Evolutionary conservation across 2,329 filamentous ascomycete species (phyloP).

Genomic region (Cytospora piceicola): DNA sequence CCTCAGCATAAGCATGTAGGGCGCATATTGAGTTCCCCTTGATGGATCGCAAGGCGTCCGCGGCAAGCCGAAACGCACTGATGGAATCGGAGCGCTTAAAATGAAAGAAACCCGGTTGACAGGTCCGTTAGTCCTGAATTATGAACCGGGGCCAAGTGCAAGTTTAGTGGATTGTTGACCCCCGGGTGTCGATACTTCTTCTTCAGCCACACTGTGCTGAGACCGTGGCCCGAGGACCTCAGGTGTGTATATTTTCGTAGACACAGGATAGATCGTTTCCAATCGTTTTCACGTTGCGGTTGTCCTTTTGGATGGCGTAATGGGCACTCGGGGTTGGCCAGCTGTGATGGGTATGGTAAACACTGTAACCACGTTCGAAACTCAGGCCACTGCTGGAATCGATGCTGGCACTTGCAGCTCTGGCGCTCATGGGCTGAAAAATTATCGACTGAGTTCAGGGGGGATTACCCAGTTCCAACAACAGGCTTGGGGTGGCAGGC

Average conservation of each 20-base stretch:
- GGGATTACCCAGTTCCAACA: slow-evolving; percentile 20
- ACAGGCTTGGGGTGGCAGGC: slow-evolving; percentile 10
- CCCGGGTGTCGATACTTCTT: background rate
- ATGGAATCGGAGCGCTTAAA: slow-evolving; percentile 17
- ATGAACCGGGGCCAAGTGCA: background rate
- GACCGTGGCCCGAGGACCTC: background rate
- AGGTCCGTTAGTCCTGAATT: background rate
- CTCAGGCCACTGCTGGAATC: slow-evolving; percentile 19
- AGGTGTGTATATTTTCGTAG: background rate
- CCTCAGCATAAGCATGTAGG: background rate
- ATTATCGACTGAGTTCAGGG: slow-evolving; percentile 7
- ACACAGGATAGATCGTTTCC: background rate
- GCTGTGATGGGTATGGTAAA: slow-evolving; percentile 11
- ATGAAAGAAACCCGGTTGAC: slow-evolving; percentile 6
- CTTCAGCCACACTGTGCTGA: background rate
- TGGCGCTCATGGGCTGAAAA: slow-evolving; percentile 1
- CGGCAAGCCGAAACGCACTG: slow-evolving; percentile 16
- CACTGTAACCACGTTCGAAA: slow-evolving; percentile 7
- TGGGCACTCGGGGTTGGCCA: slow-evolving; percentile 10
- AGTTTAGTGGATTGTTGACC: background rate
- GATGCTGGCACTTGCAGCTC: slow-evolving; percentile 19
- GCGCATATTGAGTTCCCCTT: slow-evolving; percentile 3
- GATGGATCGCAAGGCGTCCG: slow-evolving; percentile 17
- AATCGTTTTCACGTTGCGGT: background rate
- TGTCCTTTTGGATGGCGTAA: background rate